Evolutionary conservation across 2,329 filamentous ascomycete genomes (phyloP).

Genomic region (Ascochyta koolunga): DNA sequence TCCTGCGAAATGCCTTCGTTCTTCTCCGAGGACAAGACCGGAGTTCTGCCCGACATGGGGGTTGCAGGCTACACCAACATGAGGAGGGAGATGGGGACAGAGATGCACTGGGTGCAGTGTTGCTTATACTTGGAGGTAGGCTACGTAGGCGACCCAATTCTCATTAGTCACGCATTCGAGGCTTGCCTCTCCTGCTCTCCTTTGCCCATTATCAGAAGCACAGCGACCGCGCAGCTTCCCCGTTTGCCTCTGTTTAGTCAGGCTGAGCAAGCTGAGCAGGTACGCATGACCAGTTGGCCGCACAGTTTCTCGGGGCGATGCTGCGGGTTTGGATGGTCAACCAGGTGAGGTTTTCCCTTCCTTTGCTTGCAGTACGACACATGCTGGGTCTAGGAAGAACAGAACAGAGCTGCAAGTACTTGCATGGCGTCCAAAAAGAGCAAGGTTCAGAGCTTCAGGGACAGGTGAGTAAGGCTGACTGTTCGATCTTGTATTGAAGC

Average conservation of each 20-base stretch:
- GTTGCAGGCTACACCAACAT: background rate
- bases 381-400: slow-evolving; percentile 1
- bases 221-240: background rate
- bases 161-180: background rate
- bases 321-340: background rate
- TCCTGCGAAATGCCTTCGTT: background rate
- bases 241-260: background rate
- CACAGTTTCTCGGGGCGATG: slow-evolving; percentile 5
- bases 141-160: background rate
- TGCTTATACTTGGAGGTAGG: background rate
- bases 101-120: background rate
- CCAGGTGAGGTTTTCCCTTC: background rate
- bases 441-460: too few relatives aligned
- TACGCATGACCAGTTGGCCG: background rate
- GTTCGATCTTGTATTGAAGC: background rate
- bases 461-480: slow-evolving; percentile 12
- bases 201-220: background rate
- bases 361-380: background rate
- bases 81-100: background rate
- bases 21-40: slow-evolving; percentile 2
- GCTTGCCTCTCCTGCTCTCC: background rate
- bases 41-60: background rate
- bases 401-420: background rate
- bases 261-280: background rate
- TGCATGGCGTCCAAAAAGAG: background rate